Base-by-base conservation (phyloP, 495 filamentous ascomycete genomes). In the Penicillium antarcticum region DNA sequence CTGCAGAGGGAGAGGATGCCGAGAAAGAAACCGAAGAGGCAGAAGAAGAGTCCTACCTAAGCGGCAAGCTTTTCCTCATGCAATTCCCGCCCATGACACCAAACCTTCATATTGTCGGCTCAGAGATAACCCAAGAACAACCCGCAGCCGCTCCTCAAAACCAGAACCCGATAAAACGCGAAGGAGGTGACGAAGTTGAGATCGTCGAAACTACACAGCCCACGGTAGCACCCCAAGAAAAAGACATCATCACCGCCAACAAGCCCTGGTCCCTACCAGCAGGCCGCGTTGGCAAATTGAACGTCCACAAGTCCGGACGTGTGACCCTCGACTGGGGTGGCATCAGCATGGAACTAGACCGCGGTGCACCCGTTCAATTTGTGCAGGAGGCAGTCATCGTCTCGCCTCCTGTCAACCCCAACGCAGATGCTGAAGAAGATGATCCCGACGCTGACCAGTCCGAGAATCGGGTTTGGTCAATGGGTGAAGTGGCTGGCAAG, bases 1-100 rank as follows among this genome's bases (percentile, higher is more conserved):
- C 47, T 32, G 44, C 14, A 9, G 52, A 56, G 16, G 53, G 40
- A 40, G 18, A 42, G 11, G 60, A 55, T 12, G 50, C 36, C 6
- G 36, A 56, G 17, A 52, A 57, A 33, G 45, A 60, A 13, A 52
- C 36, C 29, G 56, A 52, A 10, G 49, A 59, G 6, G 57, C 62
- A 16, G 62, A 69, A 37, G 65, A 70, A 47, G 61, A 47, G 65
- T 69, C 53, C 5, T 58, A 56, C 31, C 57, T 73, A 14, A 45
- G 66, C 6, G 74, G 76, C 18, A 67, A 72, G 33, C 62, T 79
- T 21, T 81, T 78, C 62, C 62, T 81, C 16, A 74, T 82, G 61
- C 79, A 82, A 55, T 76, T 82, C 58, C 79, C 79, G 8, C 79
- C 79, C 2, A 69, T 80, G 56, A 73, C 79, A 0, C 79, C 79